Base-by-base conservation (phyloP, 768 basidiomycete species). In the Agaricus sinodeliciosus region DNA sequence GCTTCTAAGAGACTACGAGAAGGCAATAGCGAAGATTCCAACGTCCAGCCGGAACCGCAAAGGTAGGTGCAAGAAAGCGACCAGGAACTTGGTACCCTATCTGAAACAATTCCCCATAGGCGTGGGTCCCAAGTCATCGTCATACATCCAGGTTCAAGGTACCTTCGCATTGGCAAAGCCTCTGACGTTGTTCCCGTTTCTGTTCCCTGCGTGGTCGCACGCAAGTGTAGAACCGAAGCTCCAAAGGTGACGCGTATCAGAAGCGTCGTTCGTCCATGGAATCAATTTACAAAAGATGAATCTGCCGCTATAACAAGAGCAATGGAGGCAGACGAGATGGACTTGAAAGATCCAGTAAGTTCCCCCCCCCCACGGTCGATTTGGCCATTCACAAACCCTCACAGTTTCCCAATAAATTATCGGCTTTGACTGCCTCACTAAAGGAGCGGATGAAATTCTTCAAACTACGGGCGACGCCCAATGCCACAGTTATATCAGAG, bases 391-490 rank as follows among this genome's bases (percentile, higher is more conserved):
- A 41, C 26, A 50, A 43, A 37, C 41, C 47, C 31, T 47, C 40
- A 37, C 48, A 90, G 88, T 87, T 92, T 54, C 83, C 89, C 55
- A 75, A 78, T 19, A 92, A 92, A 62, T 76, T 95, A 25, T 75
- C 82, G 3, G 80, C 81, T 3, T 83, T 90, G 16, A 78, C 78
- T 1, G 67, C 80, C 37, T 89, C 89, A 3, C 73, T 92, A 39
- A 81, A 87, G 22, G 89, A 90, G 49, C 73, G 89, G 48, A 90
- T 91, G 89, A 77, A 83, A 27, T 91, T 91, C 64, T 91, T 91
- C 68, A 90, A 90, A 65, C 72, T 90, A 51, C 79, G 78, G 48
- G 85, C 84, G 50, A 91, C 82, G 19, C 85, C 74, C 18, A 86
- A 82, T 64, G 86, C 81, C 39, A 79, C 80, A 5, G 74, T 72